Conservation (phyloP, 768 basidiomycete genomes). For the Rhizopogon salebrosus region DNA sequence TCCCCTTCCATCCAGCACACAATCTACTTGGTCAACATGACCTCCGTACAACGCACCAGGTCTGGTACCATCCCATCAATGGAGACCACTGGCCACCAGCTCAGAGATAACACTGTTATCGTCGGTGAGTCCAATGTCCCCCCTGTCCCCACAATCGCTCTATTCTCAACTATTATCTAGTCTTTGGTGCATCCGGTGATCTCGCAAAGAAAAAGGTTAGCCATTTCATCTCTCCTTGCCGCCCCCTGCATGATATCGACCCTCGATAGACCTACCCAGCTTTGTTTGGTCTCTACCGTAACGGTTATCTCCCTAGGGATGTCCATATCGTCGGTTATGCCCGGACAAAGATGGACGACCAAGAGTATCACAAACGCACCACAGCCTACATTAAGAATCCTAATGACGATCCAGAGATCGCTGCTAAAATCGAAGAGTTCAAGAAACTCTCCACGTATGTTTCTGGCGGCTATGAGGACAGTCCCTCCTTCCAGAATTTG, state of each 20-base stretch:
- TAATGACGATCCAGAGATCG: slow-evolving; percentile 53
- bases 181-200: slow-evolving; percentile 95
- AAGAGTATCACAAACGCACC: slow-evolving; percentile 80
- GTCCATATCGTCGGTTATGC: slow-evolving; percentile 95
- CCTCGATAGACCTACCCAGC: slow-evolving; percentile 83
- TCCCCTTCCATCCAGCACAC: slow-evolving; percentile 5
- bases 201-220: slow-evolving; percentile 97
- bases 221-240: background rate
- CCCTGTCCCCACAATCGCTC: slow-evolving; percentile 11
- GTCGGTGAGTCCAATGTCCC: slow-evolving; percentile 51
- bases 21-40: slow-evolving; percentile 8
- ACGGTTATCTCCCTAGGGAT: slow-evolving; percentile 74
- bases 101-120: slow-evolving; percentile 87
- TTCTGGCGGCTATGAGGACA: slow-evolving; percentile 85
- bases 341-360: slow-evolving; percentile 86
- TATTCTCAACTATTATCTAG: slow-evolving; percentile 33
- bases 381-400: slow-evolving; percentile 82
- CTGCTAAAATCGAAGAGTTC: slow-evolving; percentile 74
- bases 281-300: slow-evolving; percentile 82
- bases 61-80: slow-evolving; percentile 90
- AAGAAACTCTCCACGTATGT: slow-evolving; percentile 77
- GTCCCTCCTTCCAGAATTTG: slow-evolving; percentile 70
- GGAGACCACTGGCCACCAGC: slow-evolving; percentile 63
- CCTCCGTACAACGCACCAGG: slow-evolving; percentile 46
- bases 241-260: slow-evolving; percentile 43